Evolutionary conservation across 495 filamentous ascomycete species (phyloP).

Genomic region (Aspergillus funiculosus): DNA sequence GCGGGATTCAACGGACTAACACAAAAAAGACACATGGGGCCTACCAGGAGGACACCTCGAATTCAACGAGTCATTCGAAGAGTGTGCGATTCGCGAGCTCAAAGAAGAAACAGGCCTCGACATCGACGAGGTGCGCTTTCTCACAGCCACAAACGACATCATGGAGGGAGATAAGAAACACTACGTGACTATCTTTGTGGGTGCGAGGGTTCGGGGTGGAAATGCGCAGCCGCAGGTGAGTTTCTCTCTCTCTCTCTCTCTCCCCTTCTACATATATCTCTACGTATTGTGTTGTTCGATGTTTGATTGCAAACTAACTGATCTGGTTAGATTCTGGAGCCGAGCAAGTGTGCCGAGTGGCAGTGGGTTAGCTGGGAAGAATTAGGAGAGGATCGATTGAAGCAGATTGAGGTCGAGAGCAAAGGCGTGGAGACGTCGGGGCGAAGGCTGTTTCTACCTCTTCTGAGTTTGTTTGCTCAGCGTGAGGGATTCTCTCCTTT

Average conservation of each 20-base stretch:
- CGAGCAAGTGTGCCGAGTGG: slow-evolving; percentile 17
- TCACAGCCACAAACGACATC: slow-evolving; percentile 20
- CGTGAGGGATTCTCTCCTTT: slow-evolving; percentile 6
- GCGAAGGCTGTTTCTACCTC: slow-evolving; percentile 13
- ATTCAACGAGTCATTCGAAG: slow-evolving; percentile 13
- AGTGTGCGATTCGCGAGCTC: slow-evolving; percentile 15
- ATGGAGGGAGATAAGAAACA: slow-evolving; percentile 16
- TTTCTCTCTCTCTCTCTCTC: neutral
- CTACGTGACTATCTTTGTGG: slow-evolving; percentile 19
- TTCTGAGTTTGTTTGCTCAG: slow-evolving; percentile 15
- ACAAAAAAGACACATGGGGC: slow-evolving; percentile 16
- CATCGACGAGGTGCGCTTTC: slow-evolving; percentile 1
- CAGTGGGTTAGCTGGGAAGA: slow-evolving; percentile 17
- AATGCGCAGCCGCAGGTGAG: slow-evolving; percentile 9
- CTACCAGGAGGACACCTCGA: slow-evolving; percentile 22
- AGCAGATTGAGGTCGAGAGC: slow-evolving; percentile 4
- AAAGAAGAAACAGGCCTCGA: slow-evolving; percentile 15
- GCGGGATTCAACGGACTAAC: neutral
- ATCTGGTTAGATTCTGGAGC: slow-evolving; percentile 11
- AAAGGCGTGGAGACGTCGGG: neutral
- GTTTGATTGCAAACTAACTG: neutral
- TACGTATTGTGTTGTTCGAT: neutral
- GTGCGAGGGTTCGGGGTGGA: neutral
- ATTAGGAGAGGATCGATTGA: neutral
- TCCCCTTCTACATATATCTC: neutral